Base-by-base conservation (phyloP, 1,139 yeast genomes). In the Pichia sp. region DNA sequence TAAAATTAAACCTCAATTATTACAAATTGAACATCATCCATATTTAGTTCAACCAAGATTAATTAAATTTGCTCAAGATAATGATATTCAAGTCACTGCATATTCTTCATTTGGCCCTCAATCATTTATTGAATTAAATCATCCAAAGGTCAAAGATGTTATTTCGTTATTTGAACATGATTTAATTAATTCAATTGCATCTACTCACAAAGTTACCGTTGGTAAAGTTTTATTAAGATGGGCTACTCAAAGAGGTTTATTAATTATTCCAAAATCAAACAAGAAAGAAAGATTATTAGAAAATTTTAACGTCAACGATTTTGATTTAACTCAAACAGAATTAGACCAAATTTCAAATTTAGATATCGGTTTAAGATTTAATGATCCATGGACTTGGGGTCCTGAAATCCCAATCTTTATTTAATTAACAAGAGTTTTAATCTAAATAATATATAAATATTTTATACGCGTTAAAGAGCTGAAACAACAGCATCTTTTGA, bases 21-120 rank as follows among this genome's bases (percentile, higher is more conserved):
- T 84, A 55, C 96, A 88, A 66, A 83, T 88, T 59, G 96, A 88
- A 69, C 91, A 84, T 65, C 96, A 87, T 63, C 95, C 96, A 52
- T 87, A 85, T 70, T 72, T 87, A 62, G 85, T 83, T 52, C 96
- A 87, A 66, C 74, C 74, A 46, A 70, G 69, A 51, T 70, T 86
- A 60, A 63, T 86, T 48, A 72, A 80, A 53, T 84, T 66, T 57
- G 84, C 74, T 49, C 76, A 83, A 61, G 55, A 65, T 33, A 64
- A 75, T 52, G 79, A 74, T 36, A 76, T 87, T 56, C 81, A 78
- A 45, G 71, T 87, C 56, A 84, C 87, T 41, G 96, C 82, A 22
- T 87, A 87, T 70, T 85, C 95, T 8, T 82, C 95, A 11, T 82
- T 86, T 57, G 91, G 91, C 34, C 88, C 89, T 21, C 82, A 76